Percentiles rank a stretch among this genome's conserved stretches.
Evolutionary conservation across 805 yeast species (phyloP).

Genomic region (Pichia cabralensis): DNA sequence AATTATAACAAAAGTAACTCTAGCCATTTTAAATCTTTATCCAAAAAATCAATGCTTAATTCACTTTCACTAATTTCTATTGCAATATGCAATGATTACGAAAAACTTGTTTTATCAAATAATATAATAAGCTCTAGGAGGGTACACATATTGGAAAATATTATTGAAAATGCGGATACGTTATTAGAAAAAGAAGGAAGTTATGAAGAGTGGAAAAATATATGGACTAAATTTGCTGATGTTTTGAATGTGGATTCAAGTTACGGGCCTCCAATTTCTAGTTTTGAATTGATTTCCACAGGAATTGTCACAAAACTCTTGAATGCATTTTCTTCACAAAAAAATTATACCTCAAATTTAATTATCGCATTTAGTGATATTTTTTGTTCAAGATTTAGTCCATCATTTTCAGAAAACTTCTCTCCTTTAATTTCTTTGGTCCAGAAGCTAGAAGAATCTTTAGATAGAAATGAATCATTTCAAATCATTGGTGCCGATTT

Average conservation of each 20-base stretch:
- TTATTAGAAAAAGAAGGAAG: too few species aligned
- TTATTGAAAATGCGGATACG: too few species aligned
- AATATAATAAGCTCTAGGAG: too few species aligned
- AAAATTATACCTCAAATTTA: slow-evolving; percentile 25
- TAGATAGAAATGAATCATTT: slow-evolving; percentile 66
- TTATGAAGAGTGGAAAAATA: slow-evolving; percentile 22
- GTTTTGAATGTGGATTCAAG: slow-evolving; percentile 4
- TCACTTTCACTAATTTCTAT: not conserved
- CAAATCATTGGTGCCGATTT: slow-evolving; percentile 45
- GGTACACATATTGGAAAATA: too few species aligned
- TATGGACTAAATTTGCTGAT: slow-evolving; percentile 31
- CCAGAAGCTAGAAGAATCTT: slow-evolving; percentile 56
- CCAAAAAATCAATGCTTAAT: slow-evolving; percentile 2
- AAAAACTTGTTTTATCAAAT: slow-evolving; percentile 13
- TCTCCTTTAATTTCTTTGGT: slow-evolving; percentile 38
- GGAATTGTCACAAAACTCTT: slow-evolving; percentile 44
- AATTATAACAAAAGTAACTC: too few species aligned
- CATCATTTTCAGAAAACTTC: slow-evolving; percentile 22
- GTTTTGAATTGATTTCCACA: slow-evolving; percentile 66
- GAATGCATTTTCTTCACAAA: slow-evolving; percentile 24
- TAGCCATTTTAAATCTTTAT: too few species aligned
- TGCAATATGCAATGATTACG: slow-evolving; percentile 13
- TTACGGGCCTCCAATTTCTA: too few species aligned
- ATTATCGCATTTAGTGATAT: slow-evolving; percentile 32
- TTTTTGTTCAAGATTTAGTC: slow-evolving; percentile 27